Base-by-base conservation (phyloP, 345 rosid genomes). In the Linum lewisii region DNA sequence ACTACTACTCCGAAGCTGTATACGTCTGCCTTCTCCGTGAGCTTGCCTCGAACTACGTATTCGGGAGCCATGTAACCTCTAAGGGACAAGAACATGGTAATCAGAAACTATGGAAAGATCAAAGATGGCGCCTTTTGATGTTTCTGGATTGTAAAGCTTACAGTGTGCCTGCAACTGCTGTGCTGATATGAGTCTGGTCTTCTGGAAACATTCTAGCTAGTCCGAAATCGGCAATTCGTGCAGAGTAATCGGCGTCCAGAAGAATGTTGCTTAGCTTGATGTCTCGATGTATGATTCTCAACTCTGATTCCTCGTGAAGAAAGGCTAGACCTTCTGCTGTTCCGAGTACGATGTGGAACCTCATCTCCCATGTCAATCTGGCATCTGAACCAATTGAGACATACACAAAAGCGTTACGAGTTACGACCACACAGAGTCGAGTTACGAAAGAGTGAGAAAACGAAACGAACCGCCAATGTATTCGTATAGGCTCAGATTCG, bases 11-110 rank as follows among this genome's bases (percentile, higher is more conserved):
- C 98, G 0, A 78, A 92, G 72, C 95, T 84, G 69, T 86, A 92
- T 34, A 92, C 84, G 32, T 92, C 96, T 0, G 82, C 95, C 78
- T 88, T 92, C 79, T 84, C 93, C 0, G 89, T 86, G 44, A 92
- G 63, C 60, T 80, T 78, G 32, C 98, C 98, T 0, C 81, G 73
- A 61, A 83, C 84, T 4, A 85, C 71, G 45, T 88, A 92, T 54
- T 91, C 96, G 0, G 98, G 98, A 25, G 96, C 95, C 98, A 86
- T 86, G 70, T 88, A 91, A 51, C 98, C 98, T 67, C 96, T 92
- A 21, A n/a, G 47, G 18, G 47, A 63, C 37, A 61, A 16, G 23
- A 58, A 47, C 53, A 18, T 56, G 58, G 34, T 24, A 51, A 19
- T 51, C 8, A 57, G 34, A 15, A 36, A 29, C 6, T 23, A 19